Evolutionary conservation across 257 asterid species (phyloP).

Genomic region (Echites panduratus): DNA sequence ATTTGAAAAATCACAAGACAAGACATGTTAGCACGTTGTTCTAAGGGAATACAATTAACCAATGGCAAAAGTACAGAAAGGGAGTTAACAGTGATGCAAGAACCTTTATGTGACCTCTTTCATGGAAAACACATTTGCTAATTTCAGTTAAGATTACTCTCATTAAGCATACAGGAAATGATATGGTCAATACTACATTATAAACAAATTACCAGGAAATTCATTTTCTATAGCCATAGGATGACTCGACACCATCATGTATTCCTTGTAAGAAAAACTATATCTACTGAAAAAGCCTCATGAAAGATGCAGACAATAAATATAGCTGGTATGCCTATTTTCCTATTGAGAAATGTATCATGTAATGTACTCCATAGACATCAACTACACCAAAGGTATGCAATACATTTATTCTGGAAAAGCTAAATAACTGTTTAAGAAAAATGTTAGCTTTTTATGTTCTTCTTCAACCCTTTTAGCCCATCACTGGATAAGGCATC

Average conservation of each 20-base stretch:
- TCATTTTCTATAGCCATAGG: background rate
- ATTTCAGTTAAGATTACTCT: slow-evolving; percentile 59
- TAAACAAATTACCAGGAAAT: too few relatives aligned
- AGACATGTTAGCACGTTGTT: too few relatives aligned
- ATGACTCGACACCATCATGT: background rate
- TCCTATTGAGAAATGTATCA: background rate
- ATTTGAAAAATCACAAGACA: background rate
- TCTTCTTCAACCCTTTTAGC: slow-evolving; percentile 78
- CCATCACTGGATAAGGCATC: slow-evolving; percentile 85
- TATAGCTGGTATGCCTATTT: background rate
- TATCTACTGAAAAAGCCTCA: too few relatives aligned
- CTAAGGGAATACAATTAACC: background rate
- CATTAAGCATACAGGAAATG: too few relatives aligned
- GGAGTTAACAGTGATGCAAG: slow-evolving; percentile 2
- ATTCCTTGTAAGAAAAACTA: background rate
- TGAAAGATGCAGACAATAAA: too few relatives aligned
- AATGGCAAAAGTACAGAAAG: background rate
- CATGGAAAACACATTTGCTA: slow-evolving; percentile 92
- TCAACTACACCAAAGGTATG: background rate
- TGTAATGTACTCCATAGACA: background rate
- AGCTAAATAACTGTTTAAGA: background rate
- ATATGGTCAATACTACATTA: too few relatives aligned
- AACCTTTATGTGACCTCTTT: slow-evolving; percentile 87
- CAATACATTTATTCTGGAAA: background rate
- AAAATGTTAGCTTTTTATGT: slow-evolving; percentile 67